phyloP scores from a whole-genome alignment of 2,329 filamentous ascomycete species.

The Rhinocladiella mackenziei region DNA sequence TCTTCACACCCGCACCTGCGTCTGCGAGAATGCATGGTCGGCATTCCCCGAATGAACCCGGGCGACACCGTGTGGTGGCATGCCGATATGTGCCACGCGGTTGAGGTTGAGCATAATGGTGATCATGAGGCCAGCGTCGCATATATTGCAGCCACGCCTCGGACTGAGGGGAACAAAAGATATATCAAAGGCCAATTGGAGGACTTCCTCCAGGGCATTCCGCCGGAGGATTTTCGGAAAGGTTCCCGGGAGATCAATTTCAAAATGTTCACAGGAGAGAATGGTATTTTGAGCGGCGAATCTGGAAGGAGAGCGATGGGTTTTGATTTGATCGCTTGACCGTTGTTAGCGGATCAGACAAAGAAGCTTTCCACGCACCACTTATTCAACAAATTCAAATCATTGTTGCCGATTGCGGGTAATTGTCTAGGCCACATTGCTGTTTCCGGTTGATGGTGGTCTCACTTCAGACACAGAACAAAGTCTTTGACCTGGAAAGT shows the following conservation, averaged over 20 bases:
- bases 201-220: slow-evolving; percentile 51
- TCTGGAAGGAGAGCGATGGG: slow-evolving; percentile 21
- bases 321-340: slow-evolving; percentile 17
- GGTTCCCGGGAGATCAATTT: slow-evolving; percentile 16
- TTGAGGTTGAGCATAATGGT: slow-evolving; percentile 40
- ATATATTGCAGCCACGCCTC: slow-evolving; percentile 39
- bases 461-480: no score
- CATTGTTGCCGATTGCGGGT: no score
- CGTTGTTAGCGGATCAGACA: background rate
- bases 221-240: slow-evolving; percentile 38
- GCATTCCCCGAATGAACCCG: slow-evolving; percentile 38
- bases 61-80: slow-evolving; percentile 46
- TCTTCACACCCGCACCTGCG: slow-evolving; percentile 40
- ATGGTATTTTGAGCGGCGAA: slow-evolving; percentile 18
- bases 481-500: no score
- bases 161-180: slow-evolving; percentile 32
- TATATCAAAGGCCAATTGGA: slow-evolving; percentile 47
- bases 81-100: slow-evolving; percentile 40
- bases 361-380: background rate
- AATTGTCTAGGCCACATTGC: no score
- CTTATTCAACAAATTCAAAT: background rate
- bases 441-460: no score
- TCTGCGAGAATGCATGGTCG: slow-evolving; percentile 37
- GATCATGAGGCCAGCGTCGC: slow-evolving; percentile 35
- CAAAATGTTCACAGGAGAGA: slow-evolving; percentile 19